These are phyloP conservation scores for Mortierella sp. DNA, from an alignment of 371 early-diverging fungal species.

Conservation along the genomic window DNA sequence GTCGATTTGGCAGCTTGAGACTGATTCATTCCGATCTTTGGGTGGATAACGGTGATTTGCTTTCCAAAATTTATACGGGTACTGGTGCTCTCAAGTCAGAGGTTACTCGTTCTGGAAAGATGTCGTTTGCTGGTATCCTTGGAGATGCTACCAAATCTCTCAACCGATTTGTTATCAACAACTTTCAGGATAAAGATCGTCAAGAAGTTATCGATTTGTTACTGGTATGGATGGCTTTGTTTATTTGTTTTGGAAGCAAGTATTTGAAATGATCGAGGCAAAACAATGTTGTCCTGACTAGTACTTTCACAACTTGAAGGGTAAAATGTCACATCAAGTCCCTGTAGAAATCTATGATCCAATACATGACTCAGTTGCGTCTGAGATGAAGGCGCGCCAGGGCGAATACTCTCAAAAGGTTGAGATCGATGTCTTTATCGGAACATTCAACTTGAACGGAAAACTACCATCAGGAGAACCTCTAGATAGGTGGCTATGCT, in stretches of 20 bases:
- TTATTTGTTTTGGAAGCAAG: neutral
- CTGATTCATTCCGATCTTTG: conserved; percentile 81
- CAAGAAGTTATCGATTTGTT: conserved; percentile 93
- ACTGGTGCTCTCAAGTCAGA: conserved; percentile 97
- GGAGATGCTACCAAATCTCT: conserved; percentile 94
- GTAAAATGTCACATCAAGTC: conserved; percentile 69
- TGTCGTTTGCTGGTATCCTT: conserved; percentile 81
- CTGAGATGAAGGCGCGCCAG: conserved; percentile 63
- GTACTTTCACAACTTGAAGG: conserved; percentile 52
- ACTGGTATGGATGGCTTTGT: conserved; percentile 66
- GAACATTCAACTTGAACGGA: conserved; percentile 96
- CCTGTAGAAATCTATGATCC: conserved; percentile 72
- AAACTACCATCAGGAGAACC: conserved; percentile 73
- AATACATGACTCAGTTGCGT: conserved; percentile 68
- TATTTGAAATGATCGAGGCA: neutral
- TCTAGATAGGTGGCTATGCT: conserved; percentile 76
- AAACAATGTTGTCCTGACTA: neutral
- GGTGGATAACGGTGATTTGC: conserved; percentile 96
- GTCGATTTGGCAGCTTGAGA: conserved; percentile 49
- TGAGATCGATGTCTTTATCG: conserved; percentile 75
- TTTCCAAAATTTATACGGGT: conserved; percentile 97
- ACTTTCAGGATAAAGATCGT: conserved; percentile 90
- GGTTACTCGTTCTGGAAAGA: conserved; percentile 92
- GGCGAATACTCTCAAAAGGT: conserved; percentile 68
- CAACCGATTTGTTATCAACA: conserved; percentile 93